Conservation (phyloP, 2,329 filamentous ascomycete species). For the Fusarium verticillioides region DNA sequence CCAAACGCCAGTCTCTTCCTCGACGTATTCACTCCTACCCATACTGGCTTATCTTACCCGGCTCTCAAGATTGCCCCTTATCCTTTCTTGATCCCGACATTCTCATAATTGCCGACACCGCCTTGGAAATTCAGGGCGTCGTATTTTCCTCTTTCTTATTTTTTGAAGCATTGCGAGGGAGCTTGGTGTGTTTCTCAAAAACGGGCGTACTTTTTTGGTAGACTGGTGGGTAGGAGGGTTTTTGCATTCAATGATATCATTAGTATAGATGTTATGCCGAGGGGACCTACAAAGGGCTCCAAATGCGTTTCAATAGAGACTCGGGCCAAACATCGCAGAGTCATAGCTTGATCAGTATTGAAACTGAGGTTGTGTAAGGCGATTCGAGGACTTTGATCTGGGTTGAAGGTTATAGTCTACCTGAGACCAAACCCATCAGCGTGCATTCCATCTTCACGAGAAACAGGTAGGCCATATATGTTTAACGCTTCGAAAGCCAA, state of each 20-base stretch:
- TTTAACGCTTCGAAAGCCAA: constrained; percentile 35
- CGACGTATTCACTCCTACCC: constrained; percentile 16
- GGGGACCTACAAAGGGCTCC: neutral
- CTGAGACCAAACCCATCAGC: neutral
- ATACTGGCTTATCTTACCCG: constrained; percentile 6
- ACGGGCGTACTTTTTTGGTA: constrained; percentile 39
- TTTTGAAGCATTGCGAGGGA: constrained; percentile 45
- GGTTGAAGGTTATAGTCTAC: neutral
- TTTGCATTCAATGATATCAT: constrained; percentile 19
- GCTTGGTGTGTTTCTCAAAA: constrained; percentile 41
- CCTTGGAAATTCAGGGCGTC: constrained; percentile 16
- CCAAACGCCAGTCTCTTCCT: constrained; percentile 12
- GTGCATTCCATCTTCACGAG: neutral
- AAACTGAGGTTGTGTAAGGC: neutral
- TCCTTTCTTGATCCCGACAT: constrained; percentile 16
- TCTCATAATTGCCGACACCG: constrained; percentile 10
- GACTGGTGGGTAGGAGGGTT: constrained; percentile 20
- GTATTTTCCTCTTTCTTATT: constrained; percentile 13
- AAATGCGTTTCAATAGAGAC: constrained; percentile 11
- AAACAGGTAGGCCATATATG: neutral
- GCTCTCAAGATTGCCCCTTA: constrained; percentile 11
- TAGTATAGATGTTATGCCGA: constrained; percentile 22
- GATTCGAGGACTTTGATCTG: neutral
- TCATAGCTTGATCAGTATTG: neutral
- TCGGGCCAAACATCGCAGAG: neutral